Evolutionary conservation across 257 asterid species (phyloP), one percentile per base, ranked within the genome.

Genomic region (Solanum sejunctum): DNA sequence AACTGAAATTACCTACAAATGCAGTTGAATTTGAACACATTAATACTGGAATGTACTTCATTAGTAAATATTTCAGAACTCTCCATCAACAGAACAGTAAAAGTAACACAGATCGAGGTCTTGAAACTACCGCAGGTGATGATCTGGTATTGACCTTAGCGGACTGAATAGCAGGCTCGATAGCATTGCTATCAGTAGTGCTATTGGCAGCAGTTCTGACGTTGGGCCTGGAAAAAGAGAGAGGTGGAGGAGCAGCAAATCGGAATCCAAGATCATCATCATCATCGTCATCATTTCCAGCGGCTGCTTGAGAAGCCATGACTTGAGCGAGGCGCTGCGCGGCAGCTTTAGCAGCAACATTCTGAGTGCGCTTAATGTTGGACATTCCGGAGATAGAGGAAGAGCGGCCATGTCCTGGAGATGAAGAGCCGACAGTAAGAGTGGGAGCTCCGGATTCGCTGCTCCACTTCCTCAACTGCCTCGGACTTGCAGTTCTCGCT

Each of bases 241-340:
- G 93, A 71, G 96, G 95, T 3, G 88, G 89, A 20, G 95, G 97
- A 89, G 96, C 92, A 80, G 88, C 91, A 75, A 95, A 92, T 85
- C 95, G 88, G 89, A 93, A 97, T 43, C 92, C 97, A 7, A 92
- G 85, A 86, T 89, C 98, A 9, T 91, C 95, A 58, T 90, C 89
- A 70, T 87, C 91, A 15, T 90, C 94, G 12, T 89, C 92, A 20
- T 92, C 90, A 64, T 91, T 86, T 77, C 86, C 88, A 64, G 91
- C 88, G 58, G 97, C 94, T 17, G 99, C 87, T 84, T 94, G 98
- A 57, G 98, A 96, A 41, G 99, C 98, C 99, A 95, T 96, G 86
- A 95, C 99, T 91, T 95, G 97, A 89, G 99, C 99, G 81, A 96
- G 98, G 15, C 99, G 93, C 91, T 95, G 99, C 61, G 99, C 99